phyloP scores from a whole-genome alignment of 768 basidiomycete genomes.

The Rhodocollybia butyracea region DNA sequence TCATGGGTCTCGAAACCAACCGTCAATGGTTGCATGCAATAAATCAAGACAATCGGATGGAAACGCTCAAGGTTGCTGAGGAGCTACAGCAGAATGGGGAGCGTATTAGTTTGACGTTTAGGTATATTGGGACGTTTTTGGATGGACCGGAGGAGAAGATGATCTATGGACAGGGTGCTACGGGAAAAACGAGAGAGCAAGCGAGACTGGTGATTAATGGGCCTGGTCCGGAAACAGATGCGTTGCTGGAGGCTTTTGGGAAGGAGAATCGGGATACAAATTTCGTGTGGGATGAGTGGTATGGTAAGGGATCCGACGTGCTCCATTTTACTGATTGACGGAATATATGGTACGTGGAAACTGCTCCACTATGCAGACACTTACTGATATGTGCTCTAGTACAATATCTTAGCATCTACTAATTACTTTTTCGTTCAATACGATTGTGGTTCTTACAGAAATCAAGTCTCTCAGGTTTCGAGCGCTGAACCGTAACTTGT shows the following conservation, averaged over 20 bases:
- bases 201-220: conserved; percentile 56
- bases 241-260: conserved; percentile 63
- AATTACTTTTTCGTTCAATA: too few relatives aligned
- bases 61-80: conserved; percentile 44
- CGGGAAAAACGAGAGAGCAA: conserved; percentile 51
- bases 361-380: too few relatives aligned
- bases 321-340: not conserved
- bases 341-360: too few relatives aligned
- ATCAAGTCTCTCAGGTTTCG: too few relatives aligned
- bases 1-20: conserved; percentile 74
- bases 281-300: conserved; percentile 67
- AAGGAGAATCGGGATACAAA: conserved; percentile 66
- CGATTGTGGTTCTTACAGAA: too few relatives aligned
- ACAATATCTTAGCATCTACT: too few relatives aligned
- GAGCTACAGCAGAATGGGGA: conserved; percentile 58
- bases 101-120: conserved; percentile 78
- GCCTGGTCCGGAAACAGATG: conserved; percentile 18
- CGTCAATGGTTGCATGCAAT: conserved; percentile 74
- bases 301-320: conserved; percentile 71
- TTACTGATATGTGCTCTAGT: too few relatives aligned
- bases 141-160: conserved; percentile 12
- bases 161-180: conserved; percentile 77
- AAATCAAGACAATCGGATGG: conserved; percentile 68
- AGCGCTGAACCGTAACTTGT: too few relatives aligned
- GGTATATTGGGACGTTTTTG: conserved; percentile 76